Base-by-base conservation (phyloP, 2,329 filamentous ascomycete genomes). In the Ploettnerulaceae sp. region DNA sequence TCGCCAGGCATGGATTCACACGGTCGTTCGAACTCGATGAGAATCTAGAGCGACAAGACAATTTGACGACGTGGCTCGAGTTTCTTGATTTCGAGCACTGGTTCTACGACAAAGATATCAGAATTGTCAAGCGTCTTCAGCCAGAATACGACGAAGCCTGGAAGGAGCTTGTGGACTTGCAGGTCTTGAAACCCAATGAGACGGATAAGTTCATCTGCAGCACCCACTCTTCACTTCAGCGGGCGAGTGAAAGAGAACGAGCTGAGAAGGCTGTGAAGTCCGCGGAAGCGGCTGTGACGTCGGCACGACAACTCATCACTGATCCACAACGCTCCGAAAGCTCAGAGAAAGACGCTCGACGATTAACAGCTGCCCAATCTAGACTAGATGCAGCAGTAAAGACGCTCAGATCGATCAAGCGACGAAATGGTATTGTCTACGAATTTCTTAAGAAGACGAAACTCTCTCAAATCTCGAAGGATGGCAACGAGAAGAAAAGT, bases 21-120 rank as follows among this genome's bases (percentile, higher is more conserved):
- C 57, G 49, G 28, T 33, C 50, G 11, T 66, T 67, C 37, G 31
- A 63, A 33, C 55, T 69, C 12, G 42, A 62, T 40, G 26, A 62
- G 34, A 59, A 66, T 42, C 54, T 51, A 2, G 41, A 45, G 14
- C 48, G 35, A 48, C 57, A 70, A 48, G 60, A 67, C 42, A 51
- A 58, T 31, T 40, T 68, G 22, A 61, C 65, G 31, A 67, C 62
- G 6, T 70, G 67, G 67, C 65, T 70, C 41, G 68, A 70, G 52
- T 69, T 65, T 50, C 58, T 69, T 21, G 54, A 51, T 38, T 69
- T 49, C 45, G 55, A 63, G 45, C 57, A 60, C 44, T 21, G 7
- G 42, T 5, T 21, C 15, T 35, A 52, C 24, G 48, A 54, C 22
- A 47, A 33, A 47, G 17, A 45, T 41, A 49, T 37, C 2, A 44